Conservation (phyloP, 345 rosid genomes). For the Acer negundo region DNA sequence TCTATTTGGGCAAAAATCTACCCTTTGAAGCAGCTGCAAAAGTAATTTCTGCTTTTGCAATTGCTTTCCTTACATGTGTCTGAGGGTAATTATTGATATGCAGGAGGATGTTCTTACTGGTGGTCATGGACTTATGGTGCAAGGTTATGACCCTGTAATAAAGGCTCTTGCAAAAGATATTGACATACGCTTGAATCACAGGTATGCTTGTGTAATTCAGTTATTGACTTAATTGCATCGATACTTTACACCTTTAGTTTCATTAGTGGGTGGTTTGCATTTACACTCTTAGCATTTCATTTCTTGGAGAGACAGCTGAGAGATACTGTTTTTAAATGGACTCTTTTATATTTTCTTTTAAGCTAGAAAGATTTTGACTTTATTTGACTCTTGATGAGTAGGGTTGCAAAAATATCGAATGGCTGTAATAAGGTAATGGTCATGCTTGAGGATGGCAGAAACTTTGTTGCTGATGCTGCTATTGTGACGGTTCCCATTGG, state of each 20-base stretch:
- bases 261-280: neutral
- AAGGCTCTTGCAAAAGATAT: conserved; percentile 79
- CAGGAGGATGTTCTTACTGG: conserved; percentile 91
- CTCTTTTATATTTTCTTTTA: neutral
- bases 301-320: neutral
- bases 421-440: conserved; percentile 58
- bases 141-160: conserved; percentile 83
- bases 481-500: conserved; percentile 79
- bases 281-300: neutral
- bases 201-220: conserved; percentile 36
- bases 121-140: conserved; percentile 94
- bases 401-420: conserved; percentile 61
- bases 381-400: conserved; percentile 23
- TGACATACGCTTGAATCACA: conserved; percentile 65
- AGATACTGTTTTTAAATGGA: neutral
- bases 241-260: neutral
- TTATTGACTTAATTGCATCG: neutral
- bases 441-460: conserved; percentile 56
- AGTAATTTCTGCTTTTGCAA: too few relatives aligned
- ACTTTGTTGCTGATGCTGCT: conserved; percentile 73
- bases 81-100: conserved; percentile 21
- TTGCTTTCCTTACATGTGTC: conserved; percentile 14
- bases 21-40: too few relatives aligned
- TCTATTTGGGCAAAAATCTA: too few relatives aligned
- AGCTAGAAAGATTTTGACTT: conserved; percentile 13